Base-by-base conservation (phyloP, 2,329 filamentous ascomycete genomes). In the Ceratocystis albifundus region DNA sequence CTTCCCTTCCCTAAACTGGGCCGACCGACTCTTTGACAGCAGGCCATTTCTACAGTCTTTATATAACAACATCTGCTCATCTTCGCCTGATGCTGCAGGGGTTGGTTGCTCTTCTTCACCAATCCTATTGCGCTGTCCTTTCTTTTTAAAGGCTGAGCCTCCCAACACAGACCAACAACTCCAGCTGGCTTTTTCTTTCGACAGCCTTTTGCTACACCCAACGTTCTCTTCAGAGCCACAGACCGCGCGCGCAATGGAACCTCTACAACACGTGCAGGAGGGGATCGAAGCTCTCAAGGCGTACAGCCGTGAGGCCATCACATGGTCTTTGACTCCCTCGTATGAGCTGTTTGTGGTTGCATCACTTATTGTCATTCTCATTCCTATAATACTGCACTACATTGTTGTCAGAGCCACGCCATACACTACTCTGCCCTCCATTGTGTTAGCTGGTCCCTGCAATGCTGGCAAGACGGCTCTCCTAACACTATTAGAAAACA, bases 381-480 rank as follows among this genome's bases (percentile, higher is more conserved):
- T 89, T 32, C 94, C 94, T 22, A 73, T 96, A 64, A 73, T 96
- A 65, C 80, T 96, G 61, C 94, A 97, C 78, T 74, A 84, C 67
- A 78, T 88, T 73, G 82, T 96, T 73, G 85, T 90, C 74, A 83
- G 82, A 66, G 80, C 84, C 62, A 82, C 82, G 48, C 82, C 85
- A 15, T 86, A 88, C 71, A 84, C 84, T 46, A 81, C 80, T 15
- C 82, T 88, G 30, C 90, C 93, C 62, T 88, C 87, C 6, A 85
- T 97, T 68, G 79, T 96, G 8, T 82, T 96, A 55, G 75, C 92
- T 62, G 94, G 94, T 0, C 90, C 93, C 17, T 86, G 87, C 66
- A 88, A 87, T 69, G 83, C 85, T 62, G 94, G 94, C 72, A 99
- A 97, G 79, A 97, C 94, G 0, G 83, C 89, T 7, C 84, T 97